Evolutionary conservation across 2,329 filamentous ascomycete genomes (phyloP).

Genomic region (Neurospora sp.): DNA sequence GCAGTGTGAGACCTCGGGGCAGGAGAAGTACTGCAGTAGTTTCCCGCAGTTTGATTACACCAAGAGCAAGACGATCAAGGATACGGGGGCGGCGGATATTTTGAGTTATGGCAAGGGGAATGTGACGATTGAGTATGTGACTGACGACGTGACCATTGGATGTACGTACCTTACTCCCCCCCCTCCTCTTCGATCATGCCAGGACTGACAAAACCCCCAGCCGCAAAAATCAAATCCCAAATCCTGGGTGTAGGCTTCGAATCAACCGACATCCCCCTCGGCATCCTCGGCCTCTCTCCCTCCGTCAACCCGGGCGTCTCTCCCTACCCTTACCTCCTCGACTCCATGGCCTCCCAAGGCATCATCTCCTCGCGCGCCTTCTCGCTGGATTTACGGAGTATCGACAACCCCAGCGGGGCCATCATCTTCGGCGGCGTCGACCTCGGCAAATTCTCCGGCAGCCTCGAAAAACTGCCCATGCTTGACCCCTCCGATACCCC

Average conservation of each 20-base stretch:
- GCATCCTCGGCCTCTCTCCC: constrained; percentile 42
- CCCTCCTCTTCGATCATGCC: too few relatives aligned
- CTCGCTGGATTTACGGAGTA: constrained; percentile 38
- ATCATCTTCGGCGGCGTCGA: constrained; percentile 46
- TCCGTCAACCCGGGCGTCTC: constrained; percentile 28
- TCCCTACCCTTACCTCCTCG: constrained; percentile 44
- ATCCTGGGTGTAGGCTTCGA: constrained; percentile 39
- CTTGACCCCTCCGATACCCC: constrained; percentile 20
- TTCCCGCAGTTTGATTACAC: constrained; percentile 36
- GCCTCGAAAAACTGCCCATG: constrained; percentile 33
- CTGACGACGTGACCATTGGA: constrained; percentile 37
- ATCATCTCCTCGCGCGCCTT: constrained; percentile 41
- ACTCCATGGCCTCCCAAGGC: constrained; percentile 36
- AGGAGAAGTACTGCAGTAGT: constrained; percentile 27
- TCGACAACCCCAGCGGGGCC: constrained; percentile 33
- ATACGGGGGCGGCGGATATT: constrained; percentile 26
- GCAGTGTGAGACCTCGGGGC: constrained; percentile 28
- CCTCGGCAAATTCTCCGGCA: constrained; percentile 40
- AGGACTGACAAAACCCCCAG: constrained; percentile 16
- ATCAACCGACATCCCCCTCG: constrained; percentile 38
- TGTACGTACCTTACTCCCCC: constrained; percentile 18
- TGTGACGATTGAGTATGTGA: constrained; percentile 34
- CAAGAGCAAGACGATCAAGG: constrained; percentile 31
- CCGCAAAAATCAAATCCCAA: constrained; percentile 31
- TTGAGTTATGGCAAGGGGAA: constrained; percentile 29